Percentiles rank a stretch among this genome's conserved stretches.
Evolutionary conservation across 129 eudicot genomes (phyloP).

Genomic region (Deinandra increscens): DNA sequence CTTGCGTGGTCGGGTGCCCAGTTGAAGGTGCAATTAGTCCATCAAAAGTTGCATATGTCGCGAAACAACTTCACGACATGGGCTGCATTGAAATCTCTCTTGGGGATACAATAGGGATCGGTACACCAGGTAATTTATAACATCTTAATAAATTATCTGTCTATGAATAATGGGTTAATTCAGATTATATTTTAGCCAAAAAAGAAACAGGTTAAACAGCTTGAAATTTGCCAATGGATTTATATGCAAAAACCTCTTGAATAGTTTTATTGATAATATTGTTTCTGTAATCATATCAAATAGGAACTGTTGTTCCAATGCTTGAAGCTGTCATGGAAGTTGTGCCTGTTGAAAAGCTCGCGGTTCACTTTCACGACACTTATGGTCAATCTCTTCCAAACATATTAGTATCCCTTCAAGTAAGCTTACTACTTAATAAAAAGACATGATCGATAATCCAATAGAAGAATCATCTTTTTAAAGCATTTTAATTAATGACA

Average conservation of each 20-base stretch:
- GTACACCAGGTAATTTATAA: slow-evolving; percentile 68
- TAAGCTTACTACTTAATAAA: slow-evolving; percentile 39
- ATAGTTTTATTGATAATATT: neutral
- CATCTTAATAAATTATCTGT: neutral
- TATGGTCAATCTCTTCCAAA: slow-evolving; percentile 96
- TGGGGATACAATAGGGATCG: slow-evolving; percentile 90
- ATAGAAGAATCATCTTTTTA: neutral
- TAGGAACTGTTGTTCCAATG: slow-evolving; percentile 91
- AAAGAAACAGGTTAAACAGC: neutral
- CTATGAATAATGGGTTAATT: neutral
- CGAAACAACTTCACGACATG: slow-evolving; percentile 83
- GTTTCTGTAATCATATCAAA: neutral
- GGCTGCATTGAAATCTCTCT: slow-evolving; percentile 95
- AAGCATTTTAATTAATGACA: slow-evolving; percentile 23
- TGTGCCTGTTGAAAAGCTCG: slow-evolving; percentile 88
- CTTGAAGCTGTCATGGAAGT: slow-evolving; percentile 87
- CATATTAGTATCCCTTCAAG: slow-evolving; percentile 88
- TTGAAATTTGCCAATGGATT: neutral
- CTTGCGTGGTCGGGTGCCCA: slow-evolving; percentile 93
- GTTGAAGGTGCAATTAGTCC: slow-evolving; percentile 82
- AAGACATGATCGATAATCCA: neutral
- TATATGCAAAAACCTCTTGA: neutral
- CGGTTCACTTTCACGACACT: slow-evolving; percentile 98
- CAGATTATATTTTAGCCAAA: neutral
- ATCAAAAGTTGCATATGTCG: slow-evolving; percentile 80